Base-by-base conservation (phyloP, 2,329 filamentous ascomycete genomes). In the Orbilia blumenaviensis region DNA sequence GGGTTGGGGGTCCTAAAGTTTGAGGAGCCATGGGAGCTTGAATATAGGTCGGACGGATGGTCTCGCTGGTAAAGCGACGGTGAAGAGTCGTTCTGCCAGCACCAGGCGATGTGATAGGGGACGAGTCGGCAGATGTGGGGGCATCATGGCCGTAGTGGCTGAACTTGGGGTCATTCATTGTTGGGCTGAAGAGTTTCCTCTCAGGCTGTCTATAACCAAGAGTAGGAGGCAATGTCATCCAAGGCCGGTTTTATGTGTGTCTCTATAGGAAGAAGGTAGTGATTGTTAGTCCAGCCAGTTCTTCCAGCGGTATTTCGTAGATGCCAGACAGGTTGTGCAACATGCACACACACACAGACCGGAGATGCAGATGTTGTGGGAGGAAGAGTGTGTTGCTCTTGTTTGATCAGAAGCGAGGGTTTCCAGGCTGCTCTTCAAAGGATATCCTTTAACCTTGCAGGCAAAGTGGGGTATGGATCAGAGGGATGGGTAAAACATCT, bases 91-190 rank as follows among this genome's bases (percentile, higher is more conserved):
- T 75, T 63, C 63, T 67, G 18, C 46, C 38, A 14, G 69, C 64
- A 41, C 71, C 71, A 7, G 71, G 71, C 23, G 71, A 75, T 46
- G 71, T 68, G 32, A 75, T 75, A 18, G 71, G 71, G 9, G 71
- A 75, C 32, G 71, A 63, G 32, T 75, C 63, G 44, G 63, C 63
- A 27, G 71, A 75, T 63, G 63, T 54, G 27, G 56, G 16, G 27
- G 58, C 54, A 56, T 75, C 71, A 23, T 75, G 71, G 63, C 71
- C 63, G 21, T 68, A 75, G 38, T 64, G 46, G 48, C 63, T 56
- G 50, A 75, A 75, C 34, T 75, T 75, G 36, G 71, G 27, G 36
- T 75, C 71, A 42, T 75, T 75, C 71, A 75, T 75, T 63, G 36
- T 63, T 34, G 58, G 46, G 23, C 58, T 41, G n/a, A 56, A 56